Conservation (phyloP, 495 filamentous ascomycete species). For the Penicillium lagena region DNA sequence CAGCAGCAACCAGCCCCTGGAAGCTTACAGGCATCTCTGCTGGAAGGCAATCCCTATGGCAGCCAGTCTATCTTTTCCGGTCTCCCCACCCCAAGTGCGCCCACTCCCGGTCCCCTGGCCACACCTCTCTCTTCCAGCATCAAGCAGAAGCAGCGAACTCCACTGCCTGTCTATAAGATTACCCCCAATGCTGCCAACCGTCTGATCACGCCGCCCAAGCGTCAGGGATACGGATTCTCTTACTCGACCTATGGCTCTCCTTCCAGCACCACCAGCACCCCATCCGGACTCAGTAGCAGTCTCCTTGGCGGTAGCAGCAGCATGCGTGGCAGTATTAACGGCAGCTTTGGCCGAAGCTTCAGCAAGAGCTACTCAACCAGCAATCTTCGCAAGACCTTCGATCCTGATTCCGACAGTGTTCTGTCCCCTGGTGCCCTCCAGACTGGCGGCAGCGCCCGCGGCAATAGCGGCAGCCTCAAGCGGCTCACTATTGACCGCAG, state of each 20-base stretch:
- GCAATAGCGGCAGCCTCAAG: constrained; percentile 68
- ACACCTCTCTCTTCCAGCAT: constrained; percentile 72
- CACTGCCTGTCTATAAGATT: constrained; percentile 82
- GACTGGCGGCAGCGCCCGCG: constrained; percentile 49
- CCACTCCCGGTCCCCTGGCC: constrained; percentile 74
- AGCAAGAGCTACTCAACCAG: constrained; percentile 58
- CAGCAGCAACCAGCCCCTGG: constrained; percentile 48
- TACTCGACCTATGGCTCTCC: constrained; percentile 87
- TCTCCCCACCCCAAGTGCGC: constrained; percentile 53
- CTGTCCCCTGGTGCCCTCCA: constrained; percentile 83
- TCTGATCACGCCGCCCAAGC: constrained; percentile 73
- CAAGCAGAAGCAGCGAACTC: constrained; percentile 66
- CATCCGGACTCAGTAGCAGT: constrained; percentile 57
- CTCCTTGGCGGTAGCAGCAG: constrained; percentile 52
- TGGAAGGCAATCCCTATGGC: constrained; percentile 74
- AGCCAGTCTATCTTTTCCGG: constrained; percentile 71
- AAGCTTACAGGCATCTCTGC: constrained; percentile 70
- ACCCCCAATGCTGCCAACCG: constrained; percentile 73
- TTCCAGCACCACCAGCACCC: constrained; percentile 63
- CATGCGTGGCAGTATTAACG: constrained; percentile 34
- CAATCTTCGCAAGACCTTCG: constrained; percentile 60
- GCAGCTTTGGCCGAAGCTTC: constrained; percentile 55
- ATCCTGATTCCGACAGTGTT: constrained; percentile 69
- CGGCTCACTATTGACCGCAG: constrained; percentile 84
- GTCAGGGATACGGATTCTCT: constrained; percentile 75